Evolutionary conservation across 768 basidiomycete species (phyloP), one percentile per base, ranked within the genome.

Genomic region (Tremella mesenterica): DNA sequence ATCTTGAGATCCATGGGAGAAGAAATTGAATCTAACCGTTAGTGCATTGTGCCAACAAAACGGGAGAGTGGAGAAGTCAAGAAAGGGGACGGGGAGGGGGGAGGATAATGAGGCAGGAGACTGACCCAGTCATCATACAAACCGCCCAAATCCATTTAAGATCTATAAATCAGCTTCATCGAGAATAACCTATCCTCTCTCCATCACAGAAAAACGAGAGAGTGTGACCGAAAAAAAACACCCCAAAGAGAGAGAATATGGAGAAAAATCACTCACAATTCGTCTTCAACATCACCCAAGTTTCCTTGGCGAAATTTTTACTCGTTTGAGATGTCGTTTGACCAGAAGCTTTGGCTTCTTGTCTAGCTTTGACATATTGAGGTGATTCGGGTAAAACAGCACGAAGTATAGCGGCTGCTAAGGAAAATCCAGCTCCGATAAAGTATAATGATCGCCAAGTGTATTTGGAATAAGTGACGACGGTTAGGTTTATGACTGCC

Each of bases 361-460:
- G 51, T 26, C 69, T 60, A 9, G 85, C 85, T 30, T 79, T 76
- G 39, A 86, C 58, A 77, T 89, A 93, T 50, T 80, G 76, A 53
- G 80, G 77, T 29, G 84, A 86, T 74, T 96, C 92, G 0, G 92
- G 92, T 0, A 93, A 71, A 30, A 79, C 20, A 0, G 79, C 75
- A 18, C 89, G 79, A 50, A 91, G 54, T 3, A 76, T 50, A 0
- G 87, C 90, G 0, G 88, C 83, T 44, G 85, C 81, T 4, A 81
- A 69, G 0, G 82, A 82, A 51, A 90, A 78, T 10, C 83, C 84
- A 2, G 85, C 73, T 1, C 81, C 85, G 33, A 83, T 79, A 82
- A 85, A 95, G 77, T 92, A 93, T 16, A 95, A 74, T 3, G 79
- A 73, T 31, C 89, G 77, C 91, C 91, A 93, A 38, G 76, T 74